A percentile compares a stretch with the other conserved stretches of the same genome.
Conservation (phyloP, 177 flowering plant genomes). For the Vitis hybrid region DNA sequence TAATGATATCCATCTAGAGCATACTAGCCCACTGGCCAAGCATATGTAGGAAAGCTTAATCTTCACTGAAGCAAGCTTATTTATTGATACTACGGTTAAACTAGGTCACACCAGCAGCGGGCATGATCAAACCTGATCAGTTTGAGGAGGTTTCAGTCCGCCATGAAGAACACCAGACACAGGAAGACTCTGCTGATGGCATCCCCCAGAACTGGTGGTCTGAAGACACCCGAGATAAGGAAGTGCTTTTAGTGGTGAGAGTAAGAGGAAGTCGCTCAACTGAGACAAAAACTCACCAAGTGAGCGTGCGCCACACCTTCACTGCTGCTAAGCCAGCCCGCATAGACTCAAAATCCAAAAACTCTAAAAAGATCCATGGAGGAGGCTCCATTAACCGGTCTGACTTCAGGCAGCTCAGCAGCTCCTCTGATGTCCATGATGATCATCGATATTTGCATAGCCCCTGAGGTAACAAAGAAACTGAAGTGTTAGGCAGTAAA, state of each 20-base stretch:
- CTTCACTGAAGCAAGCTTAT: background rate
- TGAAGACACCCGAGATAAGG: conserved; percentile 89
- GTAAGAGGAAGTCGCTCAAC: conserved; percentile 54
- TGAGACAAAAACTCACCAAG: conserved; percentile 40
- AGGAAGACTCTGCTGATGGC: conserved; percentile 73
- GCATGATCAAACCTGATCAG: conserved; percentile 73
- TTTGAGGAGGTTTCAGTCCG: conserved; percentile 61
- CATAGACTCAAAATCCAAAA: conserved; percentile 31
- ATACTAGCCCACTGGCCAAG: too few relatives aligned
- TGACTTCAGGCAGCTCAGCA: conserved; percentile 33
- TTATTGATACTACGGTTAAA: conserved; percentile 6
- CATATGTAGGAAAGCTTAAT: too few relatives aligned
- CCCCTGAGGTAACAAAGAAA: conserved; percentile 23
- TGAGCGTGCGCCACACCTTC: conserved; percentile 59
- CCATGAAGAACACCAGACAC: conserved; percentile 63
- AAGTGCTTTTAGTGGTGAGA: conserved; percentile 47
- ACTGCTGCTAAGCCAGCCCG: conserved; percentile 39
- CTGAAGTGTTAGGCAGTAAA: background rate
- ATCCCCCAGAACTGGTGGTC: conserved; percentile 84
- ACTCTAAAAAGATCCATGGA: conserved; percentile 26
- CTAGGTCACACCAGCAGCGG: conserved; percentile 83
- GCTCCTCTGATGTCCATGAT: conserved; percentile 37
- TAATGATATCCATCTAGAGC: too few relatives aligned
- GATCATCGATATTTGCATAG: conserved; percentile 33
- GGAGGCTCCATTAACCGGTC: conserved; percentile 41